These are phyloP conservation scores for Auriculariales sp. DNA, from an alignment of 768 basidiomycete species.

Conservation along the genomic window DNA sequence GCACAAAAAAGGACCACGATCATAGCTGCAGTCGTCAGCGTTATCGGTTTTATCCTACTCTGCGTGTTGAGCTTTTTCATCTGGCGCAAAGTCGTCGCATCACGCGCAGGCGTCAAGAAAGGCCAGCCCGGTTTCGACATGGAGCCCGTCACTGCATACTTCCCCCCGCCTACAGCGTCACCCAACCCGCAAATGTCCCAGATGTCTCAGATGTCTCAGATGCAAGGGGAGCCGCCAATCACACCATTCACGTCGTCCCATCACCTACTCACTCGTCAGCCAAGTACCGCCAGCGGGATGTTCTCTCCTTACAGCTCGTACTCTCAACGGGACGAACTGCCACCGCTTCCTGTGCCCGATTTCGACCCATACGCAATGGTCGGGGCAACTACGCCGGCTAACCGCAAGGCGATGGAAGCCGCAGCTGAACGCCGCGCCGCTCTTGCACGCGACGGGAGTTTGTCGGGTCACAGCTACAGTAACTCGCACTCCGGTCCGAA, in stretches of 20 bases:
- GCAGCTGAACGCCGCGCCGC: background rate
- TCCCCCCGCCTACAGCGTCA: background rate
- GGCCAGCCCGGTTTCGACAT: slow-evolving; percentile 1
- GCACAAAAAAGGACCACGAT: background rate
- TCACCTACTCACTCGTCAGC: background rate
- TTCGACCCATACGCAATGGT: background rate
- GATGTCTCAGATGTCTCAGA: background rate
- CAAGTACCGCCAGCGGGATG: background rate
- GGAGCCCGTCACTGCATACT: background rate
- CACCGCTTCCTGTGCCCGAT: background rate
- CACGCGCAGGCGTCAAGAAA: background rate
- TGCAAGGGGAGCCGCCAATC: background rate
- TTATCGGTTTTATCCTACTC: background rate
- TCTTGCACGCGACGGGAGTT: background rate
- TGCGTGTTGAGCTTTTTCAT: background rate
- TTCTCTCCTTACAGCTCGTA: background rate
- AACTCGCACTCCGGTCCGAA: background rate
- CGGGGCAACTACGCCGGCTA: background rate
- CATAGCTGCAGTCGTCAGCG: background rate
- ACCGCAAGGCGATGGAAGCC: background rate
- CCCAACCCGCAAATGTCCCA: background rate
- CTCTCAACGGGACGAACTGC: background rate
- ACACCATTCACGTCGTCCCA: background rate
- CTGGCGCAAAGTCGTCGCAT: background rate
- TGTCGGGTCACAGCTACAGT: too few relatives aligned